A percentile compares a stretch with the other conserved stretches of the same genome.
phyloP scores from a whole-genome alignment of 352 stramenopile genomes.

The Albugo laibachii region DNA sequence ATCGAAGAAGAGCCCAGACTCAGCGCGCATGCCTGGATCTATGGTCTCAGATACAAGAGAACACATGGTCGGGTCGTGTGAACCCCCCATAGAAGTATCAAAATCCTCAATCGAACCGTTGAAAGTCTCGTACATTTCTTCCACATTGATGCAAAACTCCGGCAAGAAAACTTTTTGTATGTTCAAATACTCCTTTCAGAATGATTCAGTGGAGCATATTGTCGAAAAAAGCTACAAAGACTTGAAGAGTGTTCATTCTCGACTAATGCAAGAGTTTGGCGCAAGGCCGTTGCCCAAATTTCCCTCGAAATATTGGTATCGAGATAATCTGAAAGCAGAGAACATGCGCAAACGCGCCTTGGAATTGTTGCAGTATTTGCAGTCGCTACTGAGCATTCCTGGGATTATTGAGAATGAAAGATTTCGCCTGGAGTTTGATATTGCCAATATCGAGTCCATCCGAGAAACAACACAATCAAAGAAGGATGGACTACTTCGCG shows the following conservation, averaged over 20 bases:
- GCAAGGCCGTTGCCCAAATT: conserved; percentile 36
- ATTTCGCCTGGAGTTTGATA: conserved; percentile 45
- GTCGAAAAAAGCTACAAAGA: conserved; percentile 50
- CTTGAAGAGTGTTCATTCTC: conserved; percentile 48
- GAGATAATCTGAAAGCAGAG: conserved; percentile 63
- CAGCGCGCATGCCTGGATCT: neutral
- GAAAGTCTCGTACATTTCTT: conserved; percentile 29
- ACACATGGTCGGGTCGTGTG: neutral
- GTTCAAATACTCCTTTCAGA: conserved; percentile 43
- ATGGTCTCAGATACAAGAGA: neutral
- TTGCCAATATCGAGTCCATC: conserved; percentile 3
- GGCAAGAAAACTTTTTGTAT: conserved; percentile 41
- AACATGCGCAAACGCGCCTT: conserved; percentile 74
- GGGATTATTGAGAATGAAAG: conserved; percentile 28
- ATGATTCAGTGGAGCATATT: conserved; percentile 17
- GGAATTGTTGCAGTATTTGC: conserved; percentile 55
- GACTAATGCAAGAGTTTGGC: conserved; percentile 15
- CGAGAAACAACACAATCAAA: neutral
- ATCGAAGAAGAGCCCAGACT: neutral
- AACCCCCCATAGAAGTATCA: neutral
- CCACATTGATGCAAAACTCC: conserved; percentile 19
- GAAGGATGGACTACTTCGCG: too few species aligned
- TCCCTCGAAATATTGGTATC: conserved; percentile 47
- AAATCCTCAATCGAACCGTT: neutral
- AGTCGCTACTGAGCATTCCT: conserved; percentile 29